Percentiles rank a stretch among this genome's conserved stretches.
These are phyloP conservation scores for Pseudohyphozyma bogoriensis DNA, from an alignment of 768 basidiomycete species.

Conservation along the genomic window DNA sequence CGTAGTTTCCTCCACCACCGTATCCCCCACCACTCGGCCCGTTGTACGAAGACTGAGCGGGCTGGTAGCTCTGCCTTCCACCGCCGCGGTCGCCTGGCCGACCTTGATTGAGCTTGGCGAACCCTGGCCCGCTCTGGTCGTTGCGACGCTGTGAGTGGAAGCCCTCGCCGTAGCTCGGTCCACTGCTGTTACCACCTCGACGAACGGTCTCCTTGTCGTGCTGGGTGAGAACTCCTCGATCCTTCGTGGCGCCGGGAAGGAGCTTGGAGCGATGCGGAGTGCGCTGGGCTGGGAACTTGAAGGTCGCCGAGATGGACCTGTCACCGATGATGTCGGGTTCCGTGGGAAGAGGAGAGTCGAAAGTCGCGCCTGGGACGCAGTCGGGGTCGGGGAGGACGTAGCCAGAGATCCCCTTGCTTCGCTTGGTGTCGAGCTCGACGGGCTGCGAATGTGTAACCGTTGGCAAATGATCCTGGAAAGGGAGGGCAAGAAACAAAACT, in stretches of 20 bases:
- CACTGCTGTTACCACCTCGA: conserved; percentile 25
- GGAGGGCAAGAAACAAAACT: conserved; percentile 31
- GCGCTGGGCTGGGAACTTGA: conserved; percentile 79
- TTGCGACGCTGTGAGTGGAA: conserved; percentile 22
- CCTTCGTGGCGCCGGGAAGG: conserved; percentile 58
- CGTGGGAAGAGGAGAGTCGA: conserved; percentile 59
- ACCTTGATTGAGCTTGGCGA: conserved; percentile 16
- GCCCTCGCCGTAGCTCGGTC: conserved; percentile 19
- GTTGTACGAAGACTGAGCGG: background rate
- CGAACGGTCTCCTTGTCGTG: conserved; percentile 53
- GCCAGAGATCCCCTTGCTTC: conserved; percentile 72
- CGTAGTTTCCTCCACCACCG: no score
- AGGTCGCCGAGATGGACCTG: conserved; percentile 71
- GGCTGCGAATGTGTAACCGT: conserved; percentile 47
- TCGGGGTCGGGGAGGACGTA: conserved; percentile 70
- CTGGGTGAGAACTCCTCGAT: conserved; percentile 52
- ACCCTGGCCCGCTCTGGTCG: conserved; percentile 15
- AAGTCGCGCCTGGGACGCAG: conserved; percentile 85
- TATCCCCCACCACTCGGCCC: background rate
- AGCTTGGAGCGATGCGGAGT: conserved; percentile 75
- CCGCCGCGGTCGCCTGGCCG: conserved; percentile 3
- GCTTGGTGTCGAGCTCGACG: conserved; percentile 54
- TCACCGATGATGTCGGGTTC: conserved; percentile 77
- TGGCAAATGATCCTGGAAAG: background rate
- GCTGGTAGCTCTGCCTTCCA: conserved; percentile 1